Evolutionary conservation across 2,329 filamentous ascomycete genomes (phyloP).

Genomic region (Zalaria sp.): DNA sequence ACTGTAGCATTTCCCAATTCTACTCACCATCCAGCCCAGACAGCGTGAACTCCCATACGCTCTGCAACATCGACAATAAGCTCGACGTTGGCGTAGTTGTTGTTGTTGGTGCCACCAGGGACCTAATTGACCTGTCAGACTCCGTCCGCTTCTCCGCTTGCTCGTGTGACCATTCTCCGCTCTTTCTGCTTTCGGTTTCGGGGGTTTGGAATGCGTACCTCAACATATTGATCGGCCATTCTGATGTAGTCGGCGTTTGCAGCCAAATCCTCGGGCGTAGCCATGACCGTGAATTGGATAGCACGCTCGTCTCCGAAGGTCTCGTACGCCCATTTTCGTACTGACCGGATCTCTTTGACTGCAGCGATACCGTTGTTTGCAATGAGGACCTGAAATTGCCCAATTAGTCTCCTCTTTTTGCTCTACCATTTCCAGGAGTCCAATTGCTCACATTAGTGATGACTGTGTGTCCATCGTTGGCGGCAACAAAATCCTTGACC

Average conservation of each 20-base stretch:
- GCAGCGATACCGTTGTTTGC: conserved; percentile 99
- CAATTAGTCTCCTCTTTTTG: conserved; percentile 23
- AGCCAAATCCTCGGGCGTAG: conserved; percentile 90
- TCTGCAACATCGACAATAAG: conserved; percentile 97
- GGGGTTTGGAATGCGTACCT: conserved; percentile 34
- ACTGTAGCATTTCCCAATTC: not conserved
- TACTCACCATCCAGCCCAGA: conserved; percentile 93
- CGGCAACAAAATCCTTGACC: conserved; percentile 91
- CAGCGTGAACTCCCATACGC: conserved; percentile 95
- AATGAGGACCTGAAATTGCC: conserved; percentile 70
- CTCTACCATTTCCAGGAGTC: no score
- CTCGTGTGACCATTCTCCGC: not conserved
- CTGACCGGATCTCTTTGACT: conserved; percentile 97
- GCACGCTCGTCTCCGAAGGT: conserved; percentile 96
- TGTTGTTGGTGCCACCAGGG: conserved; percentile 97
- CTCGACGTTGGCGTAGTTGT: conserved; percentile 99
- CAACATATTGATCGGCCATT: conserved; percentile 99
- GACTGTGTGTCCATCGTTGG: conserved; percentile 86
- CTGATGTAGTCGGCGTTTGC: conserved; percentile 99
- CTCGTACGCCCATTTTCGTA: conserved; percentile 99
- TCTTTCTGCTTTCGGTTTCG: not conserved
- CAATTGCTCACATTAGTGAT: conserved; percentile 73
- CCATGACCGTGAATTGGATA: conserved; percentile 99
- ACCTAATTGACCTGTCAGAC: conserved; percentile 36
- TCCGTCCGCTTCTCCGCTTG: not conserved